Conservation (phyloP, 2,329 filamentous ascomycete species). For the Waltergamsia citrina region DNA sequence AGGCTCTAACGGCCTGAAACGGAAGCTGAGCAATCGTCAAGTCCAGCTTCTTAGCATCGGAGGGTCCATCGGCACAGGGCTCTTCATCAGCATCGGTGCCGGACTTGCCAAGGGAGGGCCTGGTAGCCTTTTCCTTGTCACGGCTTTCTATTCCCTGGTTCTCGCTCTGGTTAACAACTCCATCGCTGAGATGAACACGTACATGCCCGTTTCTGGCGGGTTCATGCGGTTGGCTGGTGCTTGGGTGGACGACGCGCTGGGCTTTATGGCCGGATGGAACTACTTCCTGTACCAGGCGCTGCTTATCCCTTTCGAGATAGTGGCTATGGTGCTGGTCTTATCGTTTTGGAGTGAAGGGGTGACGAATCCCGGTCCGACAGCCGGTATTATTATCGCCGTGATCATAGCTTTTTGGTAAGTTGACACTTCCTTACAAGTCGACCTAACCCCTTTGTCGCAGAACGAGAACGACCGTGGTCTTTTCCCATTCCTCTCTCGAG, state of each 20-base stretch:
- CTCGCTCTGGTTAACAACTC: constrained; percentile 18
- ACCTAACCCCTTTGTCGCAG: constrained; percentile 9
- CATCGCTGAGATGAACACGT: constrained; percentile 36
- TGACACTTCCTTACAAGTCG: constrained; percentile 10
- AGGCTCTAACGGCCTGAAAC: too few species aligned
- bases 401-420: constrained; percentile 14
- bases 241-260: constrained; percentile 36
- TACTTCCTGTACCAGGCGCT: constrained; percentile 37
- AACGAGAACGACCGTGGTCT: too few species aligned
- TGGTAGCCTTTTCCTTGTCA: constrained; percentile 19
- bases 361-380: too few species aligned
- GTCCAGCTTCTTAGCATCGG: constrained; percentile 44
- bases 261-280: constrained; percentile 35
- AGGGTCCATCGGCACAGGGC: constrained; percentile 37
- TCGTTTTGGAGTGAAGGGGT: constrained; percentile 32
- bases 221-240: constrained; percentile 35
- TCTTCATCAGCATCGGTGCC: constrained; percentile 18
- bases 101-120: constrained; percentile 21
- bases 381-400: constrained; percentile 11
- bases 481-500: too few species aligned
- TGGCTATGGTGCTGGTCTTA: constrained; percentile 35
- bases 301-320: constrained; percentile 38
- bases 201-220: constrained; percentile 32
- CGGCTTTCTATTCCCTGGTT: constrained; percentile 11
- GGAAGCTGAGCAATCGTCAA: too few species aligned